These are phyloP conservation scores for Didymella pinodella DNA, from an alignment of 2,329 filamentous ascomycete species.

Conservation along the genomic window DNA sequence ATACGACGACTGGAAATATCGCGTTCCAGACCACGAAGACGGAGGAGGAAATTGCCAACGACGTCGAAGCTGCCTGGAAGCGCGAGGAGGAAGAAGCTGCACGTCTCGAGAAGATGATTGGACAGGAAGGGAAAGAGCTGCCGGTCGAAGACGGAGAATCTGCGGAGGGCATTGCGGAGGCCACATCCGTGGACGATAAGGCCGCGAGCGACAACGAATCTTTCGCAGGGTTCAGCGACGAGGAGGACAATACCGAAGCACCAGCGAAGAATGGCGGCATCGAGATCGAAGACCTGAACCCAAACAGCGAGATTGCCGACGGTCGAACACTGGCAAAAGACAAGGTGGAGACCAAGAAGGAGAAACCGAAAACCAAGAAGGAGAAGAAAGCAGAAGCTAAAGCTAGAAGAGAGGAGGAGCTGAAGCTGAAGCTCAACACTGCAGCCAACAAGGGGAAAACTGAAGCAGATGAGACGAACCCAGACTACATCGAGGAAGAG, in stretches of 20 bases:
- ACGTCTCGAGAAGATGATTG: slow-evolving; percentile 34
- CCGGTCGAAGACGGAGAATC: slow-evolving; percentile 19
- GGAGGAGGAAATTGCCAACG: slow-evolving; percentile 35
- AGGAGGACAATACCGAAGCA: slow-evolving; percentile 34
- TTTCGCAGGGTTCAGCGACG: slow-evolving; percentile 24
- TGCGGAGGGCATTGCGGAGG: slow-evolving; percentile 22
- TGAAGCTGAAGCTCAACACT: slow-evolving; percentile 15
- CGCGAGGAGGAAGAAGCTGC: slow-evolving; percentile 33
- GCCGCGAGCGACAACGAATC: slow-evolving; percentile 54
- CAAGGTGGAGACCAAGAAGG: slow-evolving; percentile 8
- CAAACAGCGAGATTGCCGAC: slow-evolving; percentile 36
- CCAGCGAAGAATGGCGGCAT: slow-evolving; percentile 17
- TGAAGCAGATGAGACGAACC: slow-evolving; percentile 5
- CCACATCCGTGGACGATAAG: slow-evolving; percentile 37
- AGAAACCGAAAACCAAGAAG: slow-evolving; percentile 28
- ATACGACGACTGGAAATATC: slow-evolving; percentile 58
- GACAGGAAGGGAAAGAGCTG: slow-evolving; percentile 24
- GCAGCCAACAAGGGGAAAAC: slow-evolving; percentile 22
- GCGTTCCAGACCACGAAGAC: slow-evolving; percentile 50
- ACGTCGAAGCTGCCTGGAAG: slow-evolving; percentile 33
- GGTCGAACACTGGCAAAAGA: slow-evolving; percentile 21
- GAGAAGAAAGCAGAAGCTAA: slow-evolving; percentile 28
- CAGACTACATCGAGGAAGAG: slow-evolving; percentile 31
- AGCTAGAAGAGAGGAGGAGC: slow-evolving; percentile 33
- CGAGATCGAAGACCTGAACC: slow-evolving; percentile 17